Evolutionary conservation across 2,329 filamentous ascomycete genomes (phyloP).

Genomic region (Penicillium sp.): DNA sequence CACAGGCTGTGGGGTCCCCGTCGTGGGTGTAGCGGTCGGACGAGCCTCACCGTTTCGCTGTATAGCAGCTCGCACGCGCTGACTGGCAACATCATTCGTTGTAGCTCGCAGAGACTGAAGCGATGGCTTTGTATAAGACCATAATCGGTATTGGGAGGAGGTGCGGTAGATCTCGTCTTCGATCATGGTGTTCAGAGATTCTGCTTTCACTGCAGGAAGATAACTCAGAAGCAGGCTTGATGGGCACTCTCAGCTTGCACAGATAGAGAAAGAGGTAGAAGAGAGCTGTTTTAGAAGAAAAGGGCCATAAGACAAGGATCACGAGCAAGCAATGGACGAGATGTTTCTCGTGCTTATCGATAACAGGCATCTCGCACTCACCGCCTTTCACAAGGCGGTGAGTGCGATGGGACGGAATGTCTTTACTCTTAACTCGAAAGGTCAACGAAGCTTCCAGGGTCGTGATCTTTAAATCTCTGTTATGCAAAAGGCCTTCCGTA

Average conservation of each 20-base stretch:
- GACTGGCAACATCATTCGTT: conserved; percentile 73
- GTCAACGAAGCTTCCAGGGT: no score
- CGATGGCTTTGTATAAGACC: conserved; percentile 77
- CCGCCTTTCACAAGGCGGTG: no score
- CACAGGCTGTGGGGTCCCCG: conserved; percentile 27
- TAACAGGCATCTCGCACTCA: neutral
- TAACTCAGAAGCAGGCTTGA: neutral
- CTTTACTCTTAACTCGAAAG: no score
- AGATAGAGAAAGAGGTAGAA: neutral
- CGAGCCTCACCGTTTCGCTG: conserved; percentile 42
- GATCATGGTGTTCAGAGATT: conserved; percentile 52
- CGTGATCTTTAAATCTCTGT: neutral
- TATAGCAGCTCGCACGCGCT: conserved; percentile 58
- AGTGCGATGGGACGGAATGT: no score
- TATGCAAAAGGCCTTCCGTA: neutral
- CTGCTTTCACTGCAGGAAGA: neutral
- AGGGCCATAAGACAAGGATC: neutral
- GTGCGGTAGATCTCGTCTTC: conserved; percentile 89
- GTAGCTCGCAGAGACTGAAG: conserved; percentile 67
- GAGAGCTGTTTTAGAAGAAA: neutral
- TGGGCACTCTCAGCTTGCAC: neutral
- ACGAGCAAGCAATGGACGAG: neutral
- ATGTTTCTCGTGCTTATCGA: neutral
- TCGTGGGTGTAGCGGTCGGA: conserved; percentile 28
- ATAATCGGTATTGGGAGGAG: conserved; percentile 84